Evolutionary conservation across 805 yeast genomes (phyloP).

Genomic region (Sungouiella blattae): DNA sequence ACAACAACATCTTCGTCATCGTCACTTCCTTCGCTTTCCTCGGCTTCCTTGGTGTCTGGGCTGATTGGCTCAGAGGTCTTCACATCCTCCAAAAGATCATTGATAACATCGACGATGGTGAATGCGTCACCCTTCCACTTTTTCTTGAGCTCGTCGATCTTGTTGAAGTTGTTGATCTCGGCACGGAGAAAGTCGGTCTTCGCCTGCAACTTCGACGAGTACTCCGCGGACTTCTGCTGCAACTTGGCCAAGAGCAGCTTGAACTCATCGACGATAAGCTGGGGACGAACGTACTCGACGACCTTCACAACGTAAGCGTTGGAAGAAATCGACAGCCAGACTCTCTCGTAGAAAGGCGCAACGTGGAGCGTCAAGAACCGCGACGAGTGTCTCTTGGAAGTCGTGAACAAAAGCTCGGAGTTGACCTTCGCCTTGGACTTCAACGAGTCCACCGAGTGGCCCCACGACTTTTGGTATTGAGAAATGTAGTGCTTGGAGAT

Average conservation of each 20-base stretch:
- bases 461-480: conserved; percentile 8
- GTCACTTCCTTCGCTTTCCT: not conserved
- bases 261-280: conserved; percentile 1
- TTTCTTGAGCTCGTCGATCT: conserved; percentile 3
- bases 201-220: conserved; percentile 8
- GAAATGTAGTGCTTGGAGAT: conserved; percentile 9
- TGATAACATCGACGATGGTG: conserved; percentile 4
- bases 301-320: conserved; percentile 1
- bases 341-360: not conserved
- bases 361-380: not conserved
- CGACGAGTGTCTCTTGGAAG: not conserved
- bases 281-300: not conserved
- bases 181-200: conserved; percentile 12
- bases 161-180: conserved; percentile 7
- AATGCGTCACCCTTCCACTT: conserved; percentile 2
- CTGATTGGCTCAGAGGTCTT: not conserved
- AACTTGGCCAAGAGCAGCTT: conserved; percentile 3
- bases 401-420: not conserved
- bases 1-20: conserved; percentile 2
- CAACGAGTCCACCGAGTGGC: conserved; percentile 5
- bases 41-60: not conserved
- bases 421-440: not conserved
- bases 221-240: conserved; percentile 6
- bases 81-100: conserved; percentile 7
- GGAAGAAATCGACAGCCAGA: not conserved